Evolutionary conservation across 2,329 filamentous ascomycete genomes (phyloP), one percentile per base, ranked within the genome.

Genomic region (Beauveria sp.): DNA sequence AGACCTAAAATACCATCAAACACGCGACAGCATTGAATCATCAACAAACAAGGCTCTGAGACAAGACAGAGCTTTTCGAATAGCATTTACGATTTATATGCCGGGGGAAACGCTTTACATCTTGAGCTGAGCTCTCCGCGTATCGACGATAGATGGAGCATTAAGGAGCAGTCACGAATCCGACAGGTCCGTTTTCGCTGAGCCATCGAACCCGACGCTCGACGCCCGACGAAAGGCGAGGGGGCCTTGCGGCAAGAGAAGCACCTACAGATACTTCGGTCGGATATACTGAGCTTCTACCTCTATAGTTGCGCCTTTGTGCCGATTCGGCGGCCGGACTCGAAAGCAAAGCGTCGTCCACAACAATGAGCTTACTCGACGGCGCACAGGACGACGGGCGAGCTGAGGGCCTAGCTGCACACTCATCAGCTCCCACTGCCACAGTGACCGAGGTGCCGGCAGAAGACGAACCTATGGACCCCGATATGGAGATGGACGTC

Each of bases 91-190:
- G 2, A 42, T 50, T n/a, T 20, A 16, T 4, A 22, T 6, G 9
- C 5, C 5, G 3, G 16, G 16, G 20, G 24, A 28, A 2, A 16
- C 18, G 22, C n/a, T 9, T 4, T 26, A 28, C 30, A 40, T 12
- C 14, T 2, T 3, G 2, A 10, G 34, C 5, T 42, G 30, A 50
- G 30, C 10, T 24, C 10, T 30, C 26, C 5, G 24, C 38, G 8
- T 22, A 49, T 6, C 38, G 16, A 22, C 56, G 18, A 51, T 52
- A 52, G 57, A 59, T 59, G 57, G 57, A 59, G 57, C 57, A 52
- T 34, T 52, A 52, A 58, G 46, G 47, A 20, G 18, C 10, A 12
- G 46, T 42, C 26, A 45, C 20, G 20, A 52, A 22, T 26, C 38
- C 43, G 28, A 55, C 54, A 56, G 43, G 54, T 57, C 43, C 45